phyloP scores from a whole-genome alignment of 257 asterid genomes.

The Oldenlandia corymbosa region DNA sequence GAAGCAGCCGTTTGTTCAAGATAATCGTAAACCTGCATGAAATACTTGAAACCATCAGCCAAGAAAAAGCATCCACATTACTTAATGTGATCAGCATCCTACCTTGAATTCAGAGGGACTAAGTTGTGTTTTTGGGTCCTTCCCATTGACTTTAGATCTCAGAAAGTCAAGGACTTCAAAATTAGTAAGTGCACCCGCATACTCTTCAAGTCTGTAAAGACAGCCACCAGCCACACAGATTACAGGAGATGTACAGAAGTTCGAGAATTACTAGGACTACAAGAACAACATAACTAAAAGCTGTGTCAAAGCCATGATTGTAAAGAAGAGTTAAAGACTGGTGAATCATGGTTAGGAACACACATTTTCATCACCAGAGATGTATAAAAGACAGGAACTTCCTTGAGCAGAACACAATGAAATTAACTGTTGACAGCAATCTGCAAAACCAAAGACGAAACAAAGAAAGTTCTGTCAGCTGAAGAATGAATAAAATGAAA shows the following conservation, averaged over 20 bases:
- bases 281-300: neutral
- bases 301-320: neutral
- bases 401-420: neutral
- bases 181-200: conserved; percentile 63
- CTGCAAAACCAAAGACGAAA: neutral
- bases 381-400: neutral
- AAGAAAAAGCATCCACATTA: neutral
- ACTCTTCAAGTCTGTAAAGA: conserved; percentile 41
- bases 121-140: conserved; percentile 59
- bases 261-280: neutral
- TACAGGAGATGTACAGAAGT: neutral
- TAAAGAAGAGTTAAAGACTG: neutral
- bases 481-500: neutral
- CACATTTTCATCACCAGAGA: conserved; percentile 33
- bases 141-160: conserved; percentile 78
- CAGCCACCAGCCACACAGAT: neutral
- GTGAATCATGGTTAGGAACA: conserved; percentile 1
- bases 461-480: neutral
- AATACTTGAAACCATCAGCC: conserved; percentile 5
- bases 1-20: conserved; percentile 57
- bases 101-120: conserved; percentile 82
- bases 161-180: conserved; percentile 73
- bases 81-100: neutral
- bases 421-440: neutral
- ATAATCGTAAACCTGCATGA: conserved; percentile 65